phyloP scores from a whole-genome alignment of 495 filamentous ascomycete genomes.

The Aspergillus homomorphus region DNA sequence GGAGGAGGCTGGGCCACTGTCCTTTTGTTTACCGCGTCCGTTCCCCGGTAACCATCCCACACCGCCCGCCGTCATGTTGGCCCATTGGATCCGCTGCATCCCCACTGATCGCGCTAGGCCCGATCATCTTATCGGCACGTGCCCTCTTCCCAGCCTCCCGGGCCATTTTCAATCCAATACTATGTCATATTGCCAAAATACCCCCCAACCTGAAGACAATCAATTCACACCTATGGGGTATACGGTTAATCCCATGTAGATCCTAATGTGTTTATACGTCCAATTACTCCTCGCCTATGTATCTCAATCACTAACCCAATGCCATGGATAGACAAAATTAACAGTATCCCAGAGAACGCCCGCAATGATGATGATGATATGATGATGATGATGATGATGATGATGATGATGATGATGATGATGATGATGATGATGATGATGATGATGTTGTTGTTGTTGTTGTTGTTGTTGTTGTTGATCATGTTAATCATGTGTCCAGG shows the following conservation, averaged over 20 bases:
- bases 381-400: too few relatives aligned
- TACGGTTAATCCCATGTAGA: background rate
- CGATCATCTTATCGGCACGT: conserved; percentile 11
- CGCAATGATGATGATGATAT: background rate
- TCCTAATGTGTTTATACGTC: background rate
- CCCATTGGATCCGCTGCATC: conserved; percentile 4
- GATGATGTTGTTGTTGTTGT: too few relatives aligned
- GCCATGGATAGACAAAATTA: conserved; percentile 2
- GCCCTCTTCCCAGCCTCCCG: conserved; percentile 15
- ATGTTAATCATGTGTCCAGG: background rate
- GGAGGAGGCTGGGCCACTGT: conserved; percentile 47
- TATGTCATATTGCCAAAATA: background rate
- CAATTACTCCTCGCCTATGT: background rate
- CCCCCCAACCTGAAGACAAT: too few relatives aligned
- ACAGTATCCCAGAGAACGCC: conserved; percentile 4
- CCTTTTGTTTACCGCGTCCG: conserved; percentile 43
- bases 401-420: background rate
- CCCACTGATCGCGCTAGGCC: conserved; percentile 18
- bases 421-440: background rate
- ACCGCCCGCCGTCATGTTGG: conserved; percentile 32
- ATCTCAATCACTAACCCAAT: background rate
- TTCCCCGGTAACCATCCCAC: conserved; percentile 35
- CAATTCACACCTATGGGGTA: conserved; percentile 20
- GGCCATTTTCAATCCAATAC: background rate
- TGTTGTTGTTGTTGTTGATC: too few relatives aligned